Conservation (phyloP, 176 grass and related monocot genomes). For the Cenchrus americanus region DNA sequence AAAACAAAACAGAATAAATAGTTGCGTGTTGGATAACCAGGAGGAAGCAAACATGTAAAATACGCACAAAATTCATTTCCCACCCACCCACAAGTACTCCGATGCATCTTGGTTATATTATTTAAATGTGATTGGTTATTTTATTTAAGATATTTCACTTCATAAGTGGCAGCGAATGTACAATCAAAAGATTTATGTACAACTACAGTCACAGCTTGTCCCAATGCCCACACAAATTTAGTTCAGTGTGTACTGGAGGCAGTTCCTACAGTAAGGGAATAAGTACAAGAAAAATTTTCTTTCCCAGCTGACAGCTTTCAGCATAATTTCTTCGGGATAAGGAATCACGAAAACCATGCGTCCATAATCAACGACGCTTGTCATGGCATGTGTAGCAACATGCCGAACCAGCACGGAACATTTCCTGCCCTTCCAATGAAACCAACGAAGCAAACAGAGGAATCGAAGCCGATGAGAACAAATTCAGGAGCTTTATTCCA, state of each 20-base stretch:
- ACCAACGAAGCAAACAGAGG: slow-evolving; percentile 35
- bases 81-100: background rate
- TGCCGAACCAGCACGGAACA: background rate
- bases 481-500: slow-evolving; percentile 47
- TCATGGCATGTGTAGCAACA: background rate
- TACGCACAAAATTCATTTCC: background rate
- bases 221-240: background rate
- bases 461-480: slow-evolving; percentile 32
- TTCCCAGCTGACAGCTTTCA: background rate
- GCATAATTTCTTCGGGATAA: slow-evolving; percentile 15
- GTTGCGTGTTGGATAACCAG: background rate
- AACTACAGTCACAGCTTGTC: background rate
- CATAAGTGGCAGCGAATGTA: background rate
- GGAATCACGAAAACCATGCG: background rate
- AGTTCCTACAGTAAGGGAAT: background rate
- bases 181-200: background rate
- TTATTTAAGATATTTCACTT: background rate
- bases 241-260: background rate
- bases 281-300: background rate
- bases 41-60: background rate
- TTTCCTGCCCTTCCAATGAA: slow-evolving; percentile 41
- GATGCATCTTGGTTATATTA: too few species aligned
- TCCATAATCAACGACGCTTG: background rate
- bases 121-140: background rate
- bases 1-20: background rate